A percentile compares a stretch with the other conserved stretches of the same genome.
phyloP scores from a whole-genome alignment of 306 rosid genomes.

The Neltuma alba region DNA sequence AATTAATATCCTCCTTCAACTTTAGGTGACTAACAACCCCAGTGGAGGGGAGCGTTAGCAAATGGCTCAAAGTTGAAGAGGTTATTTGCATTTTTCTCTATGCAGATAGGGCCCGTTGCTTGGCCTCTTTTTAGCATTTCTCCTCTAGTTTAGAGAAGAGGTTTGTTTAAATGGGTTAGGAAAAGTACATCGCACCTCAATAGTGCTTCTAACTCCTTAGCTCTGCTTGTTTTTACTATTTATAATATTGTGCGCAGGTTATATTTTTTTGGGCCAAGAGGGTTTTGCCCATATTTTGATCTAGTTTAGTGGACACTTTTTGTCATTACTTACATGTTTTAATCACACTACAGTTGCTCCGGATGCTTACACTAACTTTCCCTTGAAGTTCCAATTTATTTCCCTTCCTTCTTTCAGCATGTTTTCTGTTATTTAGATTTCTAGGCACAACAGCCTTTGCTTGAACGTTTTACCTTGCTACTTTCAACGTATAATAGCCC shows the following conservation, averaged over 20 bases:
- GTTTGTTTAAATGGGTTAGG: not conserved
- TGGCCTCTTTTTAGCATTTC: not conserved
- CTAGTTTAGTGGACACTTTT: not conserved
- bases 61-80: not conserved
- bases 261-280: not conserved
- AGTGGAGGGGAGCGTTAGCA: not conserved
- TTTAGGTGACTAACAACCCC: not conserved
- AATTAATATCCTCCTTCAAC: not conserved
- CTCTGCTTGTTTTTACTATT: not conserved
- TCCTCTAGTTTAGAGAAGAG: not conserved
- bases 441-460: not conserved
- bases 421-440: not conserved
- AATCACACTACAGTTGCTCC: not conserved
- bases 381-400: not conserved
- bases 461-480: not conserved
- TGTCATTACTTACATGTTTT: not conserved
- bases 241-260: not conserved
- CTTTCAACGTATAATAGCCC: not conserved
- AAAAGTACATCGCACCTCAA: not conserved
- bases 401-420: not conserved
- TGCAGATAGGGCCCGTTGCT: not conserved
- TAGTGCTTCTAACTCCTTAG: not conserved
- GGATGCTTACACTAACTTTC: constrained; percentile 1
- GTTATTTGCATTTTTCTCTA: not conserved
- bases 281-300: not conserved